Evolutionary conservation across 768 basidiomycete genomes (phyloP), one percentile per base, ranked within the genome.

Genomic region (Pleurotus sapidus): DNA sequence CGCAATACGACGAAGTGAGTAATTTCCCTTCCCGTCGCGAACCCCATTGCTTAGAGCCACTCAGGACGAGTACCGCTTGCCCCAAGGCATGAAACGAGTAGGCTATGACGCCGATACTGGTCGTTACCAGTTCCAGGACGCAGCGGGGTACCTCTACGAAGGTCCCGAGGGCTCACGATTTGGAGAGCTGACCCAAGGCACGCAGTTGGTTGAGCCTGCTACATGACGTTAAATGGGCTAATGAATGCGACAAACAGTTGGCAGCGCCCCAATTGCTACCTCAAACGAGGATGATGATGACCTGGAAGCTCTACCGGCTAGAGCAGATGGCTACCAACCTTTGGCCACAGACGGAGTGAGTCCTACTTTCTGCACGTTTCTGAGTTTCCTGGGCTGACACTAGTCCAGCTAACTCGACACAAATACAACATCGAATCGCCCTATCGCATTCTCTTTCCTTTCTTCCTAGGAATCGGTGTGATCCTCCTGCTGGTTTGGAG

Each of bases 71-170:
- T 72, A 77, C 66, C 77, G 81, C 37, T 71, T 84, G 5, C 81
- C 82, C 11, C 78, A 77, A 57, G 82, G 82, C 51, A 79, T 84
- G 81, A 74, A 83, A 59, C 83, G 90, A 34, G 81, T 88, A 57
- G 90, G 89, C 9, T 92, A 91, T 65, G 90, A 93, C 70, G 73
- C 85, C 3, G 90, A 92, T 72, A 77, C 78, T 1, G 79, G 82
- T 49, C 73, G 79, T 48, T 91, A 91, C 73, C 78, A 79, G 65
- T 92, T 86, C 71, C 77, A 78, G 23, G 83, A 84, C 67, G 46
- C 60, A 12, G 78, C 77, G 47, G 88, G 89, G 8, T n/a, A 18
- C 70, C 60, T 84, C 64, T 86, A 84, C 83, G 68, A 72, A 50
- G 75, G 82, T n/a, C 71, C 79, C 15, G 77, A 84, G 60, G 89